phyloP scores from a whole-genome alignment of 176 grass and related monocot species.

The Rhipidocladum racemiflorum region DNA sequence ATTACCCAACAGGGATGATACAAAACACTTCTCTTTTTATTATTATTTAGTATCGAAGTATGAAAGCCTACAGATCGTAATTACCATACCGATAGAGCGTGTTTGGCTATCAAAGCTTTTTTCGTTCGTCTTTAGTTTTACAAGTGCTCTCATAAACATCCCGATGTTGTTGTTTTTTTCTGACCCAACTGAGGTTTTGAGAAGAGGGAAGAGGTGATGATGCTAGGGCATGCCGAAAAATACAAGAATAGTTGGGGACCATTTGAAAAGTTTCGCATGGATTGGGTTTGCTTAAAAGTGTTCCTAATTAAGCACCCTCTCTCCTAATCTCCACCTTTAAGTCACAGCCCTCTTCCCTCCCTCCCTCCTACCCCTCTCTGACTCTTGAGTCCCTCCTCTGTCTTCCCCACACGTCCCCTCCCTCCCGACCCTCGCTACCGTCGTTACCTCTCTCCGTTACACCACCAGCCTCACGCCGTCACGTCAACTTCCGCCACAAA shows the following conservation, averaged over 20 bases:
- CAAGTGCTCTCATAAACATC: not conserved
- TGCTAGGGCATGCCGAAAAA: no score
- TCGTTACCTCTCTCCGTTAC: constrained; percentile 47
- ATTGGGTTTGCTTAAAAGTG: not conserved
- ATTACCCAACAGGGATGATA: not conserved
- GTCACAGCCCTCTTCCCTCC: not conserved
- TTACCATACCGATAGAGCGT: not conserved
- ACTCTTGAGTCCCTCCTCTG: not conserved
- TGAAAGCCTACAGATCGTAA: not conserved
- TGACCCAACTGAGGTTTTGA: not conserved
- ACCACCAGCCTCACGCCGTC: constrained; percentile 48
- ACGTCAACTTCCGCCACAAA: constrained; percentile 44
- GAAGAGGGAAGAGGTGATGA: not conserved
- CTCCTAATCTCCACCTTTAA: constrained; percentile 26
- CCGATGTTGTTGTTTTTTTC: not conserved
- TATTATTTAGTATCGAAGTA: no score
- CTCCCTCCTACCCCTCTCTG: not conserved
- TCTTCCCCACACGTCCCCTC: constrained; percentile 18
- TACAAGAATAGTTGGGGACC: not conserved
- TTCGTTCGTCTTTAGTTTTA: no score
- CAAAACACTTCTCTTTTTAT: no score
- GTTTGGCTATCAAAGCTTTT: not conserved
- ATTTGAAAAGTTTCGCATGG: not conserved
- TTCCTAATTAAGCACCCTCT: not conserved
- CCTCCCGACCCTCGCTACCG: not conserved